Evolutionary conservation across 2,329 filamentous ascomycete species (phyloP).

Genomic region (Fusarium beomiforme): DNA sequence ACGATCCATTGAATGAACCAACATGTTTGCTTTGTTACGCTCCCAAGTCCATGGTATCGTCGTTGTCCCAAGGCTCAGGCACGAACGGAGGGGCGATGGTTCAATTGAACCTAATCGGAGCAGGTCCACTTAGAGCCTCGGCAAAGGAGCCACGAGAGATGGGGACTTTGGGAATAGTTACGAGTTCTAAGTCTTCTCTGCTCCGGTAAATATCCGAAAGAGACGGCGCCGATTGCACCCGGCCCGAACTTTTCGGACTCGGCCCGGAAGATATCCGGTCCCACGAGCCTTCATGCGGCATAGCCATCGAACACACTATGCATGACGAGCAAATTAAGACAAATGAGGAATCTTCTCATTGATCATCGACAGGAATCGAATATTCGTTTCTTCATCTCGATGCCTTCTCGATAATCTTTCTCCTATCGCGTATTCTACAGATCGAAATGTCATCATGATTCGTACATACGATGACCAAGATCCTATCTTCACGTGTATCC

Average conservation of each 20-base stretch:
- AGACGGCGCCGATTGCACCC: constrained; percentile 16
- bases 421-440: neutral
- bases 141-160: neutral
- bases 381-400: constrained; percentile 5
- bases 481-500: neutral
- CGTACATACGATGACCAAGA: neutral
- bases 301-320: neutral
- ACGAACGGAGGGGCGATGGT: constrained; percentile 7
- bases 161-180: constrained; percentile 9
- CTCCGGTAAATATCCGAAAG: neutral
- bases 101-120: constrained; percentile 1
- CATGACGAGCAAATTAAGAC: neutral
- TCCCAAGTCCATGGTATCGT: constrained; percentile 21
- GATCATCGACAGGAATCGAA: constrained; percentile 2
- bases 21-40: constrained; percentile 1
- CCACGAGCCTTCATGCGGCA: constrained; percentile 11
- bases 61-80: constrained; percentile 10
- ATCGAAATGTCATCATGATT: constrained; percentile 11
- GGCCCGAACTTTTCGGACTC: neutral
- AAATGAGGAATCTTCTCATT: neutral
- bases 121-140: constrained; percentile 4
- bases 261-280: constrained; percentile 5
- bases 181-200: neutral
- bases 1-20: constrained; percentile 4
- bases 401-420: constrained; percentile 7